Percentiles rank a stretch among this genome's conserved stretches.
These are phyloP conservation scores for Immersiporthe knoxdaviesiana DNA, from an alignment of 2,329 filamentous ascomycete genomes.

Conservation along the genomic window DNA sequence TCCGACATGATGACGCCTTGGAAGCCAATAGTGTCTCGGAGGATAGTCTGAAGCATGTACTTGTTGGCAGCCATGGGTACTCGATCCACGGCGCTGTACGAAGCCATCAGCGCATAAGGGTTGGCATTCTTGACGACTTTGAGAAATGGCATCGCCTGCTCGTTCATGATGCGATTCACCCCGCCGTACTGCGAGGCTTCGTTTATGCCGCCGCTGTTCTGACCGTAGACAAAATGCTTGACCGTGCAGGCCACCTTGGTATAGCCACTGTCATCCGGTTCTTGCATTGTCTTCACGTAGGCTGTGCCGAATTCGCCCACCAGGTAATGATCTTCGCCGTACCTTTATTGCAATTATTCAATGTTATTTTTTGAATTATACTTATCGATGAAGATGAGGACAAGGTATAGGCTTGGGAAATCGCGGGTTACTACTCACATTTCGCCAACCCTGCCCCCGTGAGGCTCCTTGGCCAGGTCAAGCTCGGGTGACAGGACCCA, in stretches of 20 bases:
- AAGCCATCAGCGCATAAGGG: slow-evolving; percentile 39
- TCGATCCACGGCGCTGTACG: slow-evolving; percentile 39
- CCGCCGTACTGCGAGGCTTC: slow-evolving; percentile 39
- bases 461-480: slow-evolving; percentile 39
- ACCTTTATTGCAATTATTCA: slow-evolving; percentile 31
- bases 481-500: slow-evolving; percentile 42
- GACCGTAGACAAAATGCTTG: slow-evolving; percentile 44
- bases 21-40: slow-evolving; percentile 38
- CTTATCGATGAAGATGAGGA: too few relatives aligned
- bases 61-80: slow-evolving; percentile 40
- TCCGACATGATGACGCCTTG: slow-evolving; percentile 41
- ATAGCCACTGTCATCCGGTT: slow-evolving; percentile 38
- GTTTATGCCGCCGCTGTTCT: slow-evolving; percentile 40
- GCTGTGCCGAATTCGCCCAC: slow-evolving; percentile 38
- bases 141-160: slow-evolving; percentile 37
- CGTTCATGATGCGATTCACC: slow-evolving; percentile 42
- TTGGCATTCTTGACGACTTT: slow-evolving; percentile 36
- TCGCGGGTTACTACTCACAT: too few relatives aligned
- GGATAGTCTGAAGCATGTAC: slow-evolving; percentile 37
- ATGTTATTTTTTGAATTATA: too few relatives aligned
- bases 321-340: slow-evolving; percentile 40
- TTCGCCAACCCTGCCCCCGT: slow-evolving; percentile 36
- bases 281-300: slow-evolving; percentile 43
- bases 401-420: not conserved
- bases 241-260: slow-evolving; percentile 42